These are phyloP conservation scores for Ophiobolus disseminans DNA, from an alignment of 2,329 filamentous ascomycete genomes.

Conservation along the genomic window DNA sequence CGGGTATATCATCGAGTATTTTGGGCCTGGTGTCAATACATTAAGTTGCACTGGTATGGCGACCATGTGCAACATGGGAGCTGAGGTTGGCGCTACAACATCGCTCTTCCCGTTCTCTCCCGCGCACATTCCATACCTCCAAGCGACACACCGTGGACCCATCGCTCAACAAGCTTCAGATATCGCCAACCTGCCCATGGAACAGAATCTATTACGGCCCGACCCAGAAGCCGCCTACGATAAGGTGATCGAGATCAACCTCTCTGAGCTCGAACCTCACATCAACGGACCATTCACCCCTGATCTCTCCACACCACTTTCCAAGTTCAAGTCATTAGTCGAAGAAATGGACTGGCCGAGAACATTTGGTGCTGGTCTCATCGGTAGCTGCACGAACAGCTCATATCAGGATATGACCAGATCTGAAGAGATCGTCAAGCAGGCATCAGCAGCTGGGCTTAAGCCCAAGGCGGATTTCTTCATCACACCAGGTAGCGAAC, in stretches of 20 bases:
- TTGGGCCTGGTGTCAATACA: conserved; percentile 86
- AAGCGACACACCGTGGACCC: conserved; percentile 77
- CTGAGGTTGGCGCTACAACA: conserved; percentile 92
- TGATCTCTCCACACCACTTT: conserved; percentile 90
- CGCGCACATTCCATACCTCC: conserved; percentile 83
- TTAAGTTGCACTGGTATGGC: conserved; percentile 93
- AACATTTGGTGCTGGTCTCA: conserved; percentile 88
- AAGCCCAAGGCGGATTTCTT: conserved; percentile 92
- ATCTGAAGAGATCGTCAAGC: conserved; percentile 89
- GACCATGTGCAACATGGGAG: conserved; percentile 82
- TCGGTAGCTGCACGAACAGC: conserved; percentile 98
- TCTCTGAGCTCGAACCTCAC: conserved; percentile 89
- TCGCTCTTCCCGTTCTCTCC: conserved; percentile 92
- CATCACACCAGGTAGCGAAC: conserved; percentile 94
- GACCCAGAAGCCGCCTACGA: conserved; percentile 88
- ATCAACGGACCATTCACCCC: conserved; percentile 98
- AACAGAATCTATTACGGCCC: conserved; percentile 73
- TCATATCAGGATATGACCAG: conserved; percentile 99
- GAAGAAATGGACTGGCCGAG: conserved; percentile 87
- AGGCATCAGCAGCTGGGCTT: conserved; percentile 86
- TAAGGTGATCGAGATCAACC: conserved; percentile 86
- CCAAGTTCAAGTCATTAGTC: conserved; percentile 85
- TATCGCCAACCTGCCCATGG: conserved; percentile 63
- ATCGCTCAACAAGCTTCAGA: conserved; percentile 72
- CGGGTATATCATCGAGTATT: conserved; percentile 93